Conservation (phyloP, 192 early-diverging fungal species). For the Coemansia sp. region DNA sequence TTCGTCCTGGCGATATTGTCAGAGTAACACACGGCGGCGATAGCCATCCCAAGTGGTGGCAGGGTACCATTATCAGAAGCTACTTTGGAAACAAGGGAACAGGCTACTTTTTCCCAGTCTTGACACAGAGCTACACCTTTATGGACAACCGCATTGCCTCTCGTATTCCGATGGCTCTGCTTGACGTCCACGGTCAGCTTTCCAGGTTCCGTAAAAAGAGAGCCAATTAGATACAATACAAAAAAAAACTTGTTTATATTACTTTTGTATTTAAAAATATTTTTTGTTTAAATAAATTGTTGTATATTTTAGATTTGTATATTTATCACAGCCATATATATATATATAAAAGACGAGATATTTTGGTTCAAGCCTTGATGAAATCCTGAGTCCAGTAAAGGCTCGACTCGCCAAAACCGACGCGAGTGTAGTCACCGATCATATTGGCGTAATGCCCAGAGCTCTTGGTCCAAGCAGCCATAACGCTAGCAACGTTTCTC, state of each 20-base stretch:
- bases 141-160: slow-evolving; percentile 48
- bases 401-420: slow-evolving; percentile 46
- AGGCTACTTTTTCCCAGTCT: slow-evolving; percentile 49
- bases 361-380: slow-evolving; percentile 9
- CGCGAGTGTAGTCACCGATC: slow-evolving; percentile 35
- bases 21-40: slow-evolving; percentile 29
- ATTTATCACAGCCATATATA: neutral
- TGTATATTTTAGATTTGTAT: slow-evolving; percentile 7
- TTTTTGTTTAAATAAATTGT: neutral
- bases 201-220: slow-evolving; percentile 13
- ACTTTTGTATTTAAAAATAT: neutral
- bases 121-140: slow-evolving; percentile 41
- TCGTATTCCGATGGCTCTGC: slow-evolving; percentile 30
- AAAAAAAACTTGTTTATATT: neutral
- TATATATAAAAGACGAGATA: neutral
- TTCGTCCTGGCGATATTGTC: slow-evolving; percentile 45
- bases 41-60: slow-evolving; percentile 38
- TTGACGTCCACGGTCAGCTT: slow-evolving; percentile 23
- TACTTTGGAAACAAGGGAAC: slow-evolving; percentile 39
- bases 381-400: slow-evolving; percentile 50
- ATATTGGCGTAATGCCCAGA: slow-evolving; percentile 53
- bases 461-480: slow-evolving; percentile 53
- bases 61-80: slow-evolving; percentile 41
- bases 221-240: neutral
- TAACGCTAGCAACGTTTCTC: slow-evolving; percentile 25